Evolutionary conservation across 2,329 filamentous ascomycete genomes (phyloP), one percentile per base, ranked within the genome.

Genomic region (Sclerotinia glacialis): DNA sequence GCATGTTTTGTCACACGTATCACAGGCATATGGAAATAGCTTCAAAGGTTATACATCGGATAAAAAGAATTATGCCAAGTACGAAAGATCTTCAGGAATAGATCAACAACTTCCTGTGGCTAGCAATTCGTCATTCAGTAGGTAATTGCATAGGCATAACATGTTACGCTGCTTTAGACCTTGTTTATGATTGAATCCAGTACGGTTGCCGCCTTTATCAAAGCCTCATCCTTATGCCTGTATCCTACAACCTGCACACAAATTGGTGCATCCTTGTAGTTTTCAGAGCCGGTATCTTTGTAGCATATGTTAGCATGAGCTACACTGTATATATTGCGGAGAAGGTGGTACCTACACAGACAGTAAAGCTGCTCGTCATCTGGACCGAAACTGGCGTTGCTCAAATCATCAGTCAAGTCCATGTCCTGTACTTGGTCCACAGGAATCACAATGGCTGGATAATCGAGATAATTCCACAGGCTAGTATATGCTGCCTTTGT

Each of bases 391-490:
- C 72, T 73, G 1, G 72, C 73, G 34, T 73, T 72, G 34, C 65
- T 70, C 47, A 71, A 28, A 67, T 74, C 72, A 54, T 76, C 75
- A 11, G 67, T 65, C 1, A 44, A n/a, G 58, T 77, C 75, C 11
- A 62, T 53, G 1, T 73, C 70, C 54, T 54, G 68, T 42, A 75
- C 72, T 53, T 73, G 26, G 55, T 71, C 78, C 14, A 42, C 54
- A 9, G 54, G 54, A 42, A 56, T 18, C 1, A 56, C 34, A 26
- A 56, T 26, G 1, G 54, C 54, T 8, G 54, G 54, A 5, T 56
- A 56, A 18, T 56, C 54, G 34, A 56, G 78, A 63, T 85, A 69
- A 71, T 86, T 86, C 83, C 83, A 87, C 67, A 84, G 78, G 21
- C 79, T 78, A 0, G 83, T 86, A 71, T 87, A 87, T 42, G 54